Conservation (phyloP, 2,329 filamentous ascomycete genomes). For the Clarireedia monteithiana region DNA sequence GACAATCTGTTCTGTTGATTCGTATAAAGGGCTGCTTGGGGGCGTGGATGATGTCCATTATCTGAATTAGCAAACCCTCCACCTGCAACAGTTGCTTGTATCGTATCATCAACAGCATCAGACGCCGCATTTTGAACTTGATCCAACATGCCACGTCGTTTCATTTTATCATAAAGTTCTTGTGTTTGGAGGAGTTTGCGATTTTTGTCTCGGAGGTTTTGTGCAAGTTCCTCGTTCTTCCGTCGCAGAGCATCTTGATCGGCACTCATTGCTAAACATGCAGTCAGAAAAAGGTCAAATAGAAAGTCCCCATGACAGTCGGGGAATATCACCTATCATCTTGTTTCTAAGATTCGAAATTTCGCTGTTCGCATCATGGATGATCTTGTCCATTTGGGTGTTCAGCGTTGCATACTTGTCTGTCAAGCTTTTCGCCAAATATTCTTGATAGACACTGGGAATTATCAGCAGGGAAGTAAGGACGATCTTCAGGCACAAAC, state of each 20-base stretch:
- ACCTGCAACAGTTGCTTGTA: constrained; percentile 27
- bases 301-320: background rate
- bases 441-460: constrained; percentile 66
- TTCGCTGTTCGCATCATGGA: constrained; percentile 68
- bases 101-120: constrained; percentile 38
- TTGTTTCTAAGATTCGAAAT: constrained; percentile 59
- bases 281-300: constrained; percentile 8
- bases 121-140: constrained; percentile 48
- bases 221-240: constrained; percentile 65
- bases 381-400: constrained; percentile 61
- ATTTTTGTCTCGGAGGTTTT: constrained; percentile 62
- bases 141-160: constrained; percentile 45
- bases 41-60: constrained; percentile 12
- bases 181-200: constrained; percentile 62
- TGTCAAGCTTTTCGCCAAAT: constrained; percentile 60
- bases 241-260: constrained; percentile 57
- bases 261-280: constrained; percentile 41
- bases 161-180: constrained; percentile 54
- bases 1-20: constrained; percentile 7
- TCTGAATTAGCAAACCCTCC: constrained; percentile 22
- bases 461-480: constrained; percentile 21
- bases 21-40: constrained; percentile 14
- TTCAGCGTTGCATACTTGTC: constrained; percentile 63
- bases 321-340: constrained; percentile 45
- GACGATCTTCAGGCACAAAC: constrained; percentile 36